Evolutionary conservation across 2,329 filamentous ascomycete species (phyloP).

Genomic region (Metarhizium anisopliae): DNA sequence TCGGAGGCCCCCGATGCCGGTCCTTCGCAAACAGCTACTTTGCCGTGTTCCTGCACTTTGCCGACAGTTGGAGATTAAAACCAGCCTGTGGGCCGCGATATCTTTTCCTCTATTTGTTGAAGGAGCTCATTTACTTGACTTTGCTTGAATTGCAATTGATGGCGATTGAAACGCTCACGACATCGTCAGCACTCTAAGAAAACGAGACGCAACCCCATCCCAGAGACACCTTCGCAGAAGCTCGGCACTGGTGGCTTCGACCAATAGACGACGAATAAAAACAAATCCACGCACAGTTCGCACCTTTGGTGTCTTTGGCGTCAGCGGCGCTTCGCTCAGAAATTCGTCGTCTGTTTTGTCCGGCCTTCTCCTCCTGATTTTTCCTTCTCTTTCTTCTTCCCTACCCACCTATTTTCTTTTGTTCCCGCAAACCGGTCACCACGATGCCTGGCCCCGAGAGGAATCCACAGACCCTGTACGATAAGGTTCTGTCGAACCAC

Average conservation of each 20-base stretch:
- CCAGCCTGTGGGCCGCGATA: not conserved
- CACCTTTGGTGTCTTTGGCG: not conserved
- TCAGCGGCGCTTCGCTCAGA: not conserved
- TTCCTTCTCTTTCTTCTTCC: not conserved
- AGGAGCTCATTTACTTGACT: too few species aligned
- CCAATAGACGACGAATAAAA: not conserved
- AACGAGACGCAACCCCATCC: too few species aligned
- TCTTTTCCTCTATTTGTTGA: not conserved
- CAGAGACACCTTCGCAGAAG: not conserved
- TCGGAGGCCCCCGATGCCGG: conserved; percentile 11
- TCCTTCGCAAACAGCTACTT: not conserved
- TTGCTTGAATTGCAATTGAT: too few species aligned
- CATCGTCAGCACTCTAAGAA: not conserved
- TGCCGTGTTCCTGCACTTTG: not conserved
- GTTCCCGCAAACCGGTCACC: conserved; percentile 11
- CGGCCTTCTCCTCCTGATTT: not conserved
- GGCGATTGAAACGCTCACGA: too few species aligned
- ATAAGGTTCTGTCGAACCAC: conserved; percentile 94
- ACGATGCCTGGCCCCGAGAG: conserved; percentile 64
- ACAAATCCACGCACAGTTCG: not conserved
- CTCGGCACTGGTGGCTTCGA: not conserved
- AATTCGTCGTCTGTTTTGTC: not conserved
- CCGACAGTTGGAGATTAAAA: not conserved
- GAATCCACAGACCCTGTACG: conserved; percentile 79
- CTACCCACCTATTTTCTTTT: not conserved